Conservation (phyloP, 2,329 filamentous ascomycete genomes). For the Ophiostoma sp. region DNA sequence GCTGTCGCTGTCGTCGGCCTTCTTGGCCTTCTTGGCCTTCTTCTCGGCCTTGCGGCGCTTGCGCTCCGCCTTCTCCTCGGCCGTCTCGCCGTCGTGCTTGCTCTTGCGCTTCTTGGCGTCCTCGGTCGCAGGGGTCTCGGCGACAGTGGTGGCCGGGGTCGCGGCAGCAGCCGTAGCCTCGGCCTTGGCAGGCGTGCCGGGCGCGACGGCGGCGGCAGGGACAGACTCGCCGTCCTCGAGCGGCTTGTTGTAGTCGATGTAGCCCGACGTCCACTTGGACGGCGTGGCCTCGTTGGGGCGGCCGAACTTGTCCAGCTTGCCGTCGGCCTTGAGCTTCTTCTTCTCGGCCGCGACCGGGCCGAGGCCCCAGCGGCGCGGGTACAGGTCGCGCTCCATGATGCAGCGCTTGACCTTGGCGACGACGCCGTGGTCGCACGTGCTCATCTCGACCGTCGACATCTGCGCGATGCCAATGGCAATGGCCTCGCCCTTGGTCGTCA, state of each 20-base stretch:
- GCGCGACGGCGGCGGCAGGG: constrained; percentile 36
- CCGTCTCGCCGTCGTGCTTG: constrained; percentile 70
- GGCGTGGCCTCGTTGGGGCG: constrained; percentile 88
- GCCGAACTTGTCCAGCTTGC: constrained; percentile 97
- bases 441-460: constrained; percentile 97
- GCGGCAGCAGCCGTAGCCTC: constrained; percentile 33
- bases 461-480: constrained; percentile 94
- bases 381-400: constrained; percentile 99
- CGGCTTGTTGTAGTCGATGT: constrained; percentile 77
- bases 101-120: constrained; percentile 68
- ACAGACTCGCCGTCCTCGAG: constrained; percentile 34
- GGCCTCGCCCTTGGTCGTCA: constrained; percentile 98
- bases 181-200: constrained; percentile 26
- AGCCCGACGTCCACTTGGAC: constrained; percentile 83
- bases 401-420: constrained; percentile 99
- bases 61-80: constrained; percentile 53
- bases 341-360: constrained; percentile 91
- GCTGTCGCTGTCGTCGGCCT: constrained; percentile 28
- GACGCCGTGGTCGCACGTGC: constrained; percentile 93
- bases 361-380: constrained; percentile 93
- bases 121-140: constrained; percentile 30
- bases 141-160: constrained; percentile 30
- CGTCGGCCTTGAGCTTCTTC: constrained; percentile 99
- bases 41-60: constrained; percentile 34
- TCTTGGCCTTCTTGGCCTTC: constrained; percentile 31